phyloP scores from a whole-genome alignment of 177 flowering plant genomes.

The Vitis hybrid region DNA sequence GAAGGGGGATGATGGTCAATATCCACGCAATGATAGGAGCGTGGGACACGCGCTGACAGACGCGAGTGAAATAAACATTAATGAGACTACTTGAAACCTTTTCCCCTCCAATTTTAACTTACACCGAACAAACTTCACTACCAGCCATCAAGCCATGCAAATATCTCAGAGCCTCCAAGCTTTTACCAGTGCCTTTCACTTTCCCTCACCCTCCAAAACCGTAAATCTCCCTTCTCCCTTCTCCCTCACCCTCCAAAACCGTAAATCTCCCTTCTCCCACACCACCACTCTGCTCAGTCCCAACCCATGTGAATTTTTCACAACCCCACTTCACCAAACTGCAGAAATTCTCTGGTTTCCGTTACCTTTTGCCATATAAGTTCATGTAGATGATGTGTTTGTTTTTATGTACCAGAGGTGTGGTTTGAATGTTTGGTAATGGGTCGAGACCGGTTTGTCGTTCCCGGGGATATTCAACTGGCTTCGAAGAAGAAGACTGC shows the following conservation, averaged over 20 bases:
- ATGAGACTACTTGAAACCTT: neutral
- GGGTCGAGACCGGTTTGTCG: conserved; percentile 11
- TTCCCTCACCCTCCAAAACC: neutral
- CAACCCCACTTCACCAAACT: too few relatives aligned
- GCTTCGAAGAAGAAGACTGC: conserved; percentile 34
- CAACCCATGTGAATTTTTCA: neutral
- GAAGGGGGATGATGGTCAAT: too few relatives aligned
- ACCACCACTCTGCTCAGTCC: neutral
- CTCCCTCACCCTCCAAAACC: neutral
- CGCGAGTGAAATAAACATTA: neutral
- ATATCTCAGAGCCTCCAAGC: neutral
- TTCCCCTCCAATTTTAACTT: conserved; percentile 1
- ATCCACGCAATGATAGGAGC: too few relatives aligned
- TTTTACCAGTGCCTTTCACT: neutral
- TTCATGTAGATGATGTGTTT: neutral
- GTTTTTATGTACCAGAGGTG: neutral
- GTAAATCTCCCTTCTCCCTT: neutral
- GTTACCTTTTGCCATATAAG: too few relatives aligned
- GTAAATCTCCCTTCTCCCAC: neutral
- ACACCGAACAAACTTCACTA: neutral
- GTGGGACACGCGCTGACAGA: neutral
- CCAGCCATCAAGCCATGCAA: conserved; percentile 9
- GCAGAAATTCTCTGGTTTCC: too few relatives aligned
- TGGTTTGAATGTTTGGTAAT: neutral
- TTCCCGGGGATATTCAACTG: conserved; percentile 12